Percentiles rank a stretch among this genome's conserved stretches.
Evolutionary conservation across 2,329 filamentous ascomycete species (phyloP).

Genomic region (Fusarium sp.): DNA sequence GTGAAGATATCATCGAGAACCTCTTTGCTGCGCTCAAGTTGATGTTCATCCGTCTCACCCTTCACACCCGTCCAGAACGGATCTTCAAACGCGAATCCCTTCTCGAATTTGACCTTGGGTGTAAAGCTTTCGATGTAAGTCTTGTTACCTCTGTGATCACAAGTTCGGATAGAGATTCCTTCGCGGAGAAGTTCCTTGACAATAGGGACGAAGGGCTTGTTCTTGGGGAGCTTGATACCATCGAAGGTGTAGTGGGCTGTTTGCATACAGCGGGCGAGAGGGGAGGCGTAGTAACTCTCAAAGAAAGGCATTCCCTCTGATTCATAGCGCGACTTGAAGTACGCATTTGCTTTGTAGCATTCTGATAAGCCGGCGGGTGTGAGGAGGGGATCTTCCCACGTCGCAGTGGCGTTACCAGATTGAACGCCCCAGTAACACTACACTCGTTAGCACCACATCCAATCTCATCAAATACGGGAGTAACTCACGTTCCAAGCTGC

Average conservation of each 20-base stretch:
- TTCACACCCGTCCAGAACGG: slow-evolving; percentile 56
- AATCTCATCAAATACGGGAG: background rate
- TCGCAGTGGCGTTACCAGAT: slow-evolving; percentile 70
- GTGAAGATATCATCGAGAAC: slow-evolving; percentile 68
- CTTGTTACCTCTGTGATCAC: slow-evolving; percentile 69
- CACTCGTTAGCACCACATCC: background rate
- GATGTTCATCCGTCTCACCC: slow-evolving; percentile 58
- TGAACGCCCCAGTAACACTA: slow-evolving; percentile 73
- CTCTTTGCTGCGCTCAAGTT: slow-evolving; percentile 60
- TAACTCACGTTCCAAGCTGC: slow-evolving; percentile 73
- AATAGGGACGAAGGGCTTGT: slow-evolving; percentile 64
- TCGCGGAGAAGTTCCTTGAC: slow-evolving; percentile 75
- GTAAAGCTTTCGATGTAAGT: slow-evolving; percentile 64
- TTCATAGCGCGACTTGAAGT: slow-evolving; percentile 66
- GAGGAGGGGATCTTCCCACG: slow-evolving; percentile 73
- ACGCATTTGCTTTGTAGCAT: slow-evolving; percentile 66
- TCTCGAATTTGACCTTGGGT: slow-evolving; percentile 67
- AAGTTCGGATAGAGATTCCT: slow-evolving; percentile 74
- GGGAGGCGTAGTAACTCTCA: slow-evolving; percentile 72
- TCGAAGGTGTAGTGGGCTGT: slow-evolving; percentile 72
- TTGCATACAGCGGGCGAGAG: slow-evolving; percentile 70
- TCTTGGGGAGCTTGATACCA: slow-evolving; percentile 61
- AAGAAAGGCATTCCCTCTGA: slow-evolving; percentile 68
- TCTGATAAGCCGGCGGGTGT: slow-evolving; percentile 68
- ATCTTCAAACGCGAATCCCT: slow-evolving; percentile 68